These are phyloP conservation scores for Trichosporon coremiiforme DNA, from an alignment of 1,284 basidiomycete genomes.

Conservation along the genomic window DNA sequence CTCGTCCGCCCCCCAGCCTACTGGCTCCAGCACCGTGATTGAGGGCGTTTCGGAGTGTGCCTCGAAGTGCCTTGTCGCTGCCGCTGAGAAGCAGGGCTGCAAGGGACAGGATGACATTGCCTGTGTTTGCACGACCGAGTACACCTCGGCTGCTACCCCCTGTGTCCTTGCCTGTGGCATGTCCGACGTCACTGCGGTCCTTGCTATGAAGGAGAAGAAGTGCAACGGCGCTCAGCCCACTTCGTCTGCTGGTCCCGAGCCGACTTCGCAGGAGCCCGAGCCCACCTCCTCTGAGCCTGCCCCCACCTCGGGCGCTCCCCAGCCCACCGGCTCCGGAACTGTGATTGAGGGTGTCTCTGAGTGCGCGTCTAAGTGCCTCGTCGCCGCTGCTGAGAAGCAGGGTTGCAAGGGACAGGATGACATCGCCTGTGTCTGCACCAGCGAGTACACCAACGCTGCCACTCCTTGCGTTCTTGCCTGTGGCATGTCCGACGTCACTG, in stretches of 20 bases:
- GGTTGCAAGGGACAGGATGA: conserved; percentile 18
- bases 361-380: conserved; percentile 5
- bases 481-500: not conserved
- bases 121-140: conserved; percentile 17
- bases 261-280: too few species aligned
- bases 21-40: not conserved
- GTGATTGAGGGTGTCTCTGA: not conserved
- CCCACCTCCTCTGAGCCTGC: too few species aligned
- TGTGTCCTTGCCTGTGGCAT: conserved; percentile 13
- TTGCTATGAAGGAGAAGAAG: conserved; percentile 10
- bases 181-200: conserved; percentile 16
- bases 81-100: conserved; percentile 1
- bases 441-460: not conserved
- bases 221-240: conserved; percentile 8
- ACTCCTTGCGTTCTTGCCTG: conserved; percentile 2
- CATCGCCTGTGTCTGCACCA: conserved; percentile 19
- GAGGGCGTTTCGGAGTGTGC: conserved; percentile 11
- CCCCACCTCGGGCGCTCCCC: too few species aligned
- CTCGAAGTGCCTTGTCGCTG: not conserved
- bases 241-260: not conserved
- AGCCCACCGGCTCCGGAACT: too few species aligned
- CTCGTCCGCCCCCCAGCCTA: not conserved
- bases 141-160: not conserved
- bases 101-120: conserved; percentile 14
- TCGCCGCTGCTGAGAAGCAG: not conserved